Evolutionary conservation across 192 early-diverging fungal species (phyloP).

Genomic region (Obelidium mucronatum): DNA sequence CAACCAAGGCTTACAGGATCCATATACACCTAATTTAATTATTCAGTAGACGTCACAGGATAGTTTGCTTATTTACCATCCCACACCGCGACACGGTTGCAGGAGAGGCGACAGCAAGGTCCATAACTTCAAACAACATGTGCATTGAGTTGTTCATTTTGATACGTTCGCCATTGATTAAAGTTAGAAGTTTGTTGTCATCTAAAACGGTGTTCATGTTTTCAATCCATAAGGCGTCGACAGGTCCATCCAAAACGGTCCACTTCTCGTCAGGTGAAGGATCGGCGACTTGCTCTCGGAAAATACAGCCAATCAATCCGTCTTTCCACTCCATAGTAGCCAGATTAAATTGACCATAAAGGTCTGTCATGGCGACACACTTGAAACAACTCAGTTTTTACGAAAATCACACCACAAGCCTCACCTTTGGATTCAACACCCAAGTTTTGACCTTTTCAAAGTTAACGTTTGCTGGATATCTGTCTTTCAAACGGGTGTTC

Average conservation of each 20-base stretch:
- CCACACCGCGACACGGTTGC: conserved; percentile 68
- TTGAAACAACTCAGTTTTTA: background rate
- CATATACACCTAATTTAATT: conserved; percentile 49
- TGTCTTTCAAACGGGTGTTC: conserved; percentile 48
- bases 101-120: conserved; percentile 68
- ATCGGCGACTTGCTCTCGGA: conserved; percentile 64
- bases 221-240: conserved; percentile 71
- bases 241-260: conserved; percentile 69
- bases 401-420: background rate
- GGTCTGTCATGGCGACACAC: conserved; percentile 66
- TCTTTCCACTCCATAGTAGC: conserved; percentile 74
- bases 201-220: conserved; percentile 73
- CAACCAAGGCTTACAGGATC: conserved; percentile 63
- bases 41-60: background rate
- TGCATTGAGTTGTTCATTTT: conserved; percentile 68
- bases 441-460: conserved; percentile 62
- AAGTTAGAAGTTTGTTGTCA: conserved; percentile 68
- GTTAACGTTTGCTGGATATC: conserved; percentile 37
- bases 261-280: conserved; percentile 64
- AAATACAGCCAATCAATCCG: conserved; percentile 62
- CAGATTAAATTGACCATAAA: conserved; percentile 69
- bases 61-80: too few species aligned
- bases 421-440: conserved; percentile 69
- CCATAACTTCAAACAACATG: conserved; percentile 72
- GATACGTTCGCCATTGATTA: conserved; percentile 71